Evolutionary conservation across 228 moss, liverwort and hornwort genomes (phyloP).

Genomic region (Sphagnum fallax): DNA sequence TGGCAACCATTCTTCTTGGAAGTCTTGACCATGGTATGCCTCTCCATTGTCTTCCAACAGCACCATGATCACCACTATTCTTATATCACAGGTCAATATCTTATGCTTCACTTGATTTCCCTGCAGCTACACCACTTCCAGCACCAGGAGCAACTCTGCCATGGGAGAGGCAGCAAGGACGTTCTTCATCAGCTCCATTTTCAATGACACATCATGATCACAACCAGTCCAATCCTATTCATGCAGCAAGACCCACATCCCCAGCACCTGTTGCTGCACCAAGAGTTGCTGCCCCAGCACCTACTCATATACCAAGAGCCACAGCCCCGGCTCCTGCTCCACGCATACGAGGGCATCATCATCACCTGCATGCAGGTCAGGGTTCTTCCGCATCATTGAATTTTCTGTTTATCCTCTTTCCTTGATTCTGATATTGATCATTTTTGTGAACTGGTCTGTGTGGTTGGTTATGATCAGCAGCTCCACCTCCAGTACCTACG

Average conservation of each 20-base stretch:
- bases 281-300: too few species aligned
- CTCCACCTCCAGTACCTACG: not conserved
- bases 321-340: not conserved
- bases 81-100: too few species aligned
- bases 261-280: too few species aligned
- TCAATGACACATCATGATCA: not conserved
- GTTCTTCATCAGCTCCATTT: not conserved
- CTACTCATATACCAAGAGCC: too few species aligned
- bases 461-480: too few species aligned
- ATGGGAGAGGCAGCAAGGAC: not conserved
- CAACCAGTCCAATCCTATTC: not conserved
- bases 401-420: too few species aligned
- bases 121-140: not conserved
- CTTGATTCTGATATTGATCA: too few species aligned
- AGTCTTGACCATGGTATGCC: constrained; percentile 25
- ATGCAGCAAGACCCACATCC: not conserved
- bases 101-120: not conserved
- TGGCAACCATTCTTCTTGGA: constrained; percentile 28
- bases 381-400: too few species aligned
- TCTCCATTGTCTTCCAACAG: not conserved
- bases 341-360: not conserved
- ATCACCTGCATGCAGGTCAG: not conserved
- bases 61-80: too few species aligned
- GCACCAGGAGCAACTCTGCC: not conserved
- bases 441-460: too few species aligned